These are phyloP conservation scores for Hordeum vulgare DNA, from an alignment of 176 grass and related monocot genomes.

Conservation along the genomic window DNA sequence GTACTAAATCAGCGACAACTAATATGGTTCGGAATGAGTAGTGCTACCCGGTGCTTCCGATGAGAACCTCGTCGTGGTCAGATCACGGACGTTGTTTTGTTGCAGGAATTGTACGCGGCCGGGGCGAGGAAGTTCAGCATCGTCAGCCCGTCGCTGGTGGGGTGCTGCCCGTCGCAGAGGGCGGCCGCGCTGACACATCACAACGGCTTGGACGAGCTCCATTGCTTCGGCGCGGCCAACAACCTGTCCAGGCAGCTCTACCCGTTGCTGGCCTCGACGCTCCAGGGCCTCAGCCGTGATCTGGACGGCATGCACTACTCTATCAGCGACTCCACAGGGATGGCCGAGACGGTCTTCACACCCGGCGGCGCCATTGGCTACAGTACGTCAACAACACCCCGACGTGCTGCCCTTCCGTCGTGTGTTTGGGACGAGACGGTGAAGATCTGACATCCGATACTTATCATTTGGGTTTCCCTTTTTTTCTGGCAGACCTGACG, in stretches of 20 bases:
- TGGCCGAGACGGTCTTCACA: not conserved
- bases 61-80: no score
- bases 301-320: slow-evolving; percentile 44
- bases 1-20: no score
- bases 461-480: no score
- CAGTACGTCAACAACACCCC: not conserved
- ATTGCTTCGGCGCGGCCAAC: slow-evolving; percentile 27
- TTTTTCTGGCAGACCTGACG: slow-evolving; percentile 14
- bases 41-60: no score
- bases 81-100: not conserved
- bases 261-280: not conserved
- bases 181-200: not conserved
- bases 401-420: no score
- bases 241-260: slow-evolving; percentile 8
- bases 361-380: not conserved
- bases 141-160: slow-evolving; percentile 30
- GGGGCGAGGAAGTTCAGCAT: slow-evolving; percentile 48
- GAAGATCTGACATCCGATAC: no score
- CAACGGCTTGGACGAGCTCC: not conserved
- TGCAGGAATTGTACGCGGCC: slow-evolving; percentile 29
- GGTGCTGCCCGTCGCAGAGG: slow-evolving; percentile 43
- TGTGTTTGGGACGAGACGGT: no score
- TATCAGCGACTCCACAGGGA: slow-evolving; percentile 6
- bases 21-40: no score
- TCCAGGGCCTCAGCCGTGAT: not conserved